Evolutionary conservation across 805 yeast species (phyloP).

Genomic region (Kluyveromyces dobzhanskii): DNA sequence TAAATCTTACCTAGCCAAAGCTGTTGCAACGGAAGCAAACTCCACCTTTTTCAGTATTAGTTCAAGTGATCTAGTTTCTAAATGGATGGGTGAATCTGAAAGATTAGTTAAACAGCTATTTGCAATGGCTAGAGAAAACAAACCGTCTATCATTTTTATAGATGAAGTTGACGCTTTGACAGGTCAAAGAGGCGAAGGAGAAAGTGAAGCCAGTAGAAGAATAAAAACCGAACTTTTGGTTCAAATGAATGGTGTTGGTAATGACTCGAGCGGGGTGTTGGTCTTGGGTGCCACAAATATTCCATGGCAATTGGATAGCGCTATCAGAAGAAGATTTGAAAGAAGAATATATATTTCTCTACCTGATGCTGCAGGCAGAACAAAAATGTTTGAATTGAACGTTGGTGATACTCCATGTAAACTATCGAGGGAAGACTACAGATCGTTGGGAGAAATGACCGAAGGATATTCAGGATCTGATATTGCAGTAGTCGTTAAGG

Average conservation of each 20-base stretch:
- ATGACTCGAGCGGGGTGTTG: slow-evolving; percentile 83
- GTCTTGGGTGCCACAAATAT: slow-evolving; percentile 97
- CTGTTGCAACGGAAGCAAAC: slow-evolving; percentile 97
- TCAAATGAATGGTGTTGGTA: slow-evolving; percentile 99
- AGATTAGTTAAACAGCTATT: slow-evolving; percentile 91
- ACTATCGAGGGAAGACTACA: slow-evolving; percentile 63
- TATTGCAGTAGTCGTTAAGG: slow-evolving; percentile 92
- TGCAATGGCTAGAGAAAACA: slow-evolving; percentile 91
- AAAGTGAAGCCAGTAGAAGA: slow-evolving; percentile 91
- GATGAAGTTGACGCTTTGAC: slow-evolving; percentile 98
- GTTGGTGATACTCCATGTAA: slow-evolving; percentile 86
- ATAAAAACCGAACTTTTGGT: slow-evolving; percentile 93
- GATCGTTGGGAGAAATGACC: slow-evolving; percentile 81
- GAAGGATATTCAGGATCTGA: slow-evolving; percentile 98
- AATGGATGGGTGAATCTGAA: slow-evolving; percentile 99
- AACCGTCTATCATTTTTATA: slow-evolving; percentile 91
- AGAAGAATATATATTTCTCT: slow-evolving; percentile 89
- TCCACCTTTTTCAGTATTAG: slow-evolving; percentile 94
- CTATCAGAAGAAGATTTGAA: slow-evolving; percentile 93
- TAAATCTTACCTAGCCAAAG: slow-evolving; percentile 92
- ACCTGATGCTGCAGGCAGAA: slow-evolving; percentile 89
- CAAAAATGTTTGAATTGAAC: slow-evolving; percentile 88
- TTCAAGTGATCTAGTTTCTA: slow-evolving; percentile 91
- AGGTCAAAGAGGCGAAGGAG: slow-evolving; percentile 98
- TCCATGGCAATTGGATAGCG: slow-evolving; percentile 98